These are phyloP conservation scores for Chrysophaeum taylorii DNA, from an alignment of 352 stramenopile species.

Conservation along the genomic window DNA sequence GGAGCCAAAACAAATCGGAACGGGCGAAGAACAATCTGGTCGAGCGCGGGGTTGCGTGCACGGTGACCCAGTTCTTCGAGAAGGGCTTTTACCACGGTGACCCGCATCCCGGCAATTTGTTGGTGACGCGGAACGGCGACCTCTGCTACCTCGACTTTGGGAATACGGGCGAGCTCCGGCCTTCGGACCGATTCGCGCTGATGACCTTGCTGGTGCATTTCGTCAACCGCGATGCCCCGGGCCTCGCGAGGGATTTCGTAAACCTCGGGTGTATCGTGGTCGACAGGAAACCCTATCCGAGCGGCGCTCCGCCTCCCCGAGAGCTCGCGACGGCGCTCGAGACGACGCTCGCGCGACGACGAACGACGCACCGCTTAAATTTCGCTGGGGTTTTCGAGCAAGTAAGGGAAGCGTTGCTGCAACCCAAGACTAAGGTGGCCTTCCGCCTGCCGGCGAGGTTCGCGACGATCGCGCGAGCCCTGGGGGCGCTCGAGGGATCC, in stretches of 20 bases:
- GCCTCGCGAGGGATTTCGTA: constrained; percentile 16
- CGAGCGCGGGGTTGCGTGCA: constrained; percentile 20
- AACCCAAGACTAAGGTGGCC: background rate
- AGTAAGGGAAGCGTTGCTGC: too few relatives aligned
- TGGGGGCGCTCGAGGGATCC: constrained; percentile 26
- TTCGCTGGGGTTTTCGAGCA: too few relatives aligned
- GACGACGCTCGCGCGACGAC: too few relatives aligned
- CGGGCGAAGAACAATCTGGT: constrained; percentile 4
- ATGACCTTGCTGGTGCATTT: constrained; percentile 22
- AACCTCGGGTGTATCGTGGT: constrained; percentile 22
- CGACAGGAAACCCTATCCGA: constrained; percentile 5
- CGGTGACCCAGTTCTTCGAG: constrained; percentile 24
- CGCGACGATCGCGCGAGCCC: constrained; percentile 22
- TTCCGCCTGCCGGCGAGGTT: constrained; percentile 27
- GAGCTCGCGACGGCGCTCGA: too few relatives aligned
- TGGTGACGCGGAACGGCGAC: constrained; percentile 3
- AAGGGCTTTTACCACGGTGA: constrained; percentile 26
- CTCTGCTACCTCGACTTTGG: constrained; percentile 29
- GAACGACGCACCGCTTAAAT: too few relatives aligned
- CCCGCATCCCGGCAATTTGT: constrained; percentile 27
- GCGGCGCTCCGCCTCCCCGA: too few relatives aligned
- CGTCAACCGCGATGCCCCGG: constrained; percentile 20
- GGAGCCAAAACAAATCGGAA: background rate
- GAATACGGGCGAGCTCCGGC: constrained; percentile 9
- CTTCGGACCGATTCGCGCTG: constrained; percentile 15